phyloP scores from a whole-genome alignment of 1,139 yeast species.

The Yamadazyma jaroonii region DNA sequence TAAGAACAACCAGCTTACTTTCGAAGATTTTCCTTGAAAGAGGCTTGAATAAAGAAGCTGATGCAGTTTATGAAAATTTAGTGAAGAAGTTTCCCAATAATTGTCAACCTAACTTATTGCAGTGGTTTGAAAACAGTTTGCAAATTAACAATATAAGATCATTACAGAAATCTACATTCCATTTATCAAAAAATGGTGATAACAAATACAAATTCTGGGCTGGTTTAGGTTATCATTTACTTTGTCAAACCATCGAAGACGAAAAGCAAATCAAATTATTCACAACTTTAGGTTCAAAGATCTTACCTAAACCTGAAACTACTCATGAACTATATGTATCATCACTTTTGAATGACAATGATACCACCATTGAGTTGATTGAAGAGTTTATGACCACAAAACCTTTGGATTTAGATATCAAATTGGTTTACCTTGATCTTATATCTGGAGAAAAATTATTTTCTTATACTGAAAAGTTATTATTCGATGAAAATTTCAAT shows the following conservation, averaged over 20 bases:
- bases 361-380: conserved; percentile 25
- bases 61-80: conserved; percentile 52
- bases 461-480: conserved; percentile 27
- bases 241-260: conserved; percentile 26
- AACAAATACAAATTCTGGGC: conserved; percentile 43
- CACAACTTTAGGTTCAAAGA: conserved; percentile 54
- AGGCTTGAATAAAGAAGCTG: conserved; percentile 36
- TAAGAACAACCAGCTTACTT: conserved; percentile 48
- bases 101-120: conserved; percentile 30
- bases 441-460: conserved; percentile 36
- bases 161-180: conserved; percentile 47
- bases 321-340: conserved; percentile 63
- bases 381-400: conserved; percentile 28
- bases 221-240: conserved; percentile 39
- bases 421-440: conserved; percentile 47
- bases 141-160: conserved; percentile 32
- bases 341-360: conserved; percentile 36
- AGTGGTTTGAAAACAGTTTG: conserved; percentile 46
- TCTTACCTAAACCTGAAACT: conserved; percentile 46
- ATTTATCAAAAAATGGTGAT: conserved; percentile 30
- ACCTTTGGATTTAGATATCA: conserved; percentile 54
- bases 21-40: conserved; percentile 33
- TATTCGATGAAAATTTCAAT: conserved; percentile 46
- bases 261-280: conserved; percentile 39
- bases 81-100: conserved; percentile 52